Conservation (phyloP, 129 eudicot genomes). For the Glebionis coronaria region DNA sequence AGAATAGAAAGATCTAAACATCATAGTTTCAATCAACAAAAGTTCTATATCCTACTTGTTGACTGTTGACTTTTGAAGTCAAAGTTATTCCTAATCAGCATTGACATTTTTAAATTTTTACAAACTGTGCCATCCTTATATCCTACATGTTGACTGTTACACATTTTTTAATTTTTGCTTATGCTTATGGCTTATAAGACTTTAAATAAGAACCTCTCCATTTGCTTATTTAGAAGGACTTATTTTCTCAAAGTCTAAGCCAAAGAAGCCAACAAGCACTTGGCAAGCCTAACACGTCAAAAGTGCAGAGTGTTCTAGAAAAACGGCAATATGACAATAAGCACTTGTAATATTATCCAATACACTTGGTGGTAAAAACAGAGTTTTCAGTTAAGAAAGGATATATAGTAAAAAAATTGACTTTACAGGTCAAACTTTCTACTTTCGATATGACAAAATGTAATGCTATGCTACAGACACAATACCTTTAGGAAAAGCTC, state of each 20-base stretch:
- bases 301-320: too few relatives aligned
- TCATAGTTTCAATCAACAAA: conserved; percentile 6
- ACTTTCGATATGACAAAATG: neutral
- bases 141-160: too few relatives aligned
- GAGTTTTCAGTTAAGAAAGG: neutral
- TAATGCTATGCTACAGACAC: neutral
- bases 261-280: too few relatives aligned
- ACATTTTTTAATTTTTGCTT: too few relatives aligned
- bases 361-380: neutral
- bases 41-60: neutral
- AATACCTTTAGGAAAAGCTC: conserved; percentile 67
- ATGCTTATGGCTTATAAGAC: too few relatives aligned
- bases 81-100: conserved; percentile 8
- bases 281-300: too few relatives aligned
- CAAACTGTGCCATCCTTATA: neutral
- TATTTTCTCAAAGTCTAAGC: too few relatives aligned
- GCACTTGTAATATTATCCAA: too few relatives aligned
- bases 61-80: conserved; percentile 2
- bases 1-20: neutral
- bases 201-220: too few relatives aligned
- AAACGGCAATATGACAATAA: too few relatives aligned
- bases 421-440: conserved; percentile 19
- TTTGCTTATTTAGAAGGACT: too few relatives aligned
- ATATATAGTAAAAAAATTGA: neutral
- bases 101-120: neutral